phyloP scores from a whole-genome alignment of 1,284 basidiomycete species.

The Trichosporon sp. region DNA sequence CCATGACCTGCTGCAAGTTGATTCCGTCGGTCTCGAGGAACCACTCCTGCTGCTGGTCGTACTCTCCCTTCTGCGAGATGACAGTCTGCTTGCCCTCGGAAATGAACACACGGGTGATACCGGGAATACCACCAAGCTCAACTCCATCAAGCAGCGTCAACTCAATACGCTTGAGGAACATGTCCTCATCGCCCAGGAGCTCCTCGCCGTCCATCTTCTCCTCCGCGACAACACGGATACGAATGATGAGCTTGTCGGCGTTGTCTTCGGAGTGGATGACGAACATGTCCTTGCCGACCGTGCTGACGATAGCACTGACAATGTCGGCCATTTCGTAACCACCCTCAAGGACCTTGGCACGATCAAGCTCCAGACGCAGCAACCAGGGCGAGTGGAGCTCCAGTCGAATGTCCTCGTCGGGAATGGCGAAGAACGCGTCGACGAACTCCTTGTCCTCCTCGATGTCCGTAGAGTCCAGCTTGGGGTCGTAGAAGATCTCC shows the following conservation, averaged over 20 bases:
- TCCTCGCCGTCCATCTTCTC: slow-evolving; percentile 88
- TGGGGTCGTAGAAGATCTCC: slow-evolving; percentile 98
- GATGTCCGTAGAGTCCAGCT: slow-evolving; percentile 86
- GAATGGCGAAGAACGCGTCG: slow-evolving; percentile 98
- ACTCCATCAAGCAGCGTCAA: slow-evolving; percentile 96
- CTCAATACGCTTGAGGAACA: slow-evolving; percentile 93
- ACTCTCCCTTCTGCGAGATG: slow-evolving; percentile 56
- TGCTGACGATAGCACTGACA: slow-evolving; percentile 86
- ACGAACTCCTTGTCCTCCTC: slow-evolving; percentile 96
- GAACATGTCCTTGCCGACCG: slow-evolving; percentile 93
- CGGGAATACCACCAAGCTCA: slow-evolving; percentile 78
- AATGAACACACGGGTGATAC: slow-evolving; percentile 91
- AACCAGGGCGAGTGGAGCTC: slow-evolving; percentile 96
- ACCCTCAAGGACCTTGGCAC: slow-evolving; percentile 96
- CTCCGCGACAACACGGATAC: slow-evolving; percentile 86
- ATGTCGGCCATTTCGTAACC: slow-evolving; percentile 95
- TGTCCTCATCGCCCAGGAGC: slow-evolving; percentile 80
- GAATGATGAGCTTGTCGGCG: slow-evolving; percentile 93
- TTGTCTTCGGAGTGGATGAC: slow-evolving; percentile 99
- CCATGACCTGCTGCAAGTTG: slow-evolving; percentile 90
- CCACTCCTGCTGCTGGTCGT: slow-evolving; percentile 69
- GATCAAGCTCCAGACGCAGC: slow-evolving; percentile 91
- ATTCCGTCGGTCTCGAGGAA: slow-evolving; percentile 95
- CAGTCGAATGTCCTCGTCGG: slow-evolving; percentile 89
- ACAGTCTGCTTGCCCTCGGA: slow-evolving; percentile 75